Percentiles rank a stretch among this genome's conserved stretches.
phyloP scores from a whole-genome alignment of 2,329 filamentous ascomycete species.

The Colletotrichum eleusines region DNA sequence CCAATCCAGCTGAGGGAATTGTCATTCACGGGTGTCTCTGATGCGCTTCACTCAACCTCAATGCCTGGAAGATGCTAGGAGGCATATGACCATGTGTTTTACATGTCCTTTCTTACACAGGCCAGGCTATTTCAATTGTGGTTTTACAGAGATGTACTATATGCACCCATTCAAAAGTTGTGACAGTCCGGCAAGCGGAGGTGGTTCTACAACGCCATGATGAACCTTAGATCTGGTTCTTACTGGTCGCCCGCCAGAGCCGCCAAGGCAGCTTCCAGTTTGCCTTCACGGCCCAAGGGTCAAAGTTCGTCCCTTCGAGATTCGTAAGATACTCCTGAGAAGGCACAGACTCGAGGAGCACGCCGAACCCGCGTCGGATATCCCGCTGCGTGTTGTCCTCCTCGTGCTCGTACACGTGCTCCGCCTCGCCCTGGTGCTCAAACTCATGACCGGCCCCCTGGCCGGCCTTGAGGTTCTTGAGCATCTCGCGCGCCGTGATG shows the following conservation, averaged over 20 bases:
- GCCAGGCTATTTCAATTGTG: conserved; percentile 4
- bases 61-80: background rate
- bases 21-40: conserved; percentile 15
- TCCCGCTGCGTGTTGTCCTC: conserved; percentile 55
- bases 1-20: conserved; percentile 30
- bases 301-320: conserved; percentile 85
- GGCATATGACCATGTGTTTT: background rate
- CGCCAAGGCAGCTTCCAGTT: conserved; percentile 90
- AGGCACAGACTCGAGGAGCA: conserved; percentile 83
- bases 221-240: conserved; percentile 57
- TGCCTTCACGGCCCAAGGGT: conserved; percentile 77
- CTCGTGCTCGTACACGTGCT: conserved; percentile 63
- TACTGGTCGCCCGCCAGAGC: conserved; percentile 66
- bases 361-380: conserved; percentile 76
- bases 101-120: background rate
- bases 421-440: conserved; percentile 85
- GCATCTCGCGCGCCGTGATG: conserved; percentile 92
- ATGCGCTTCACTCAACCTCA: background rate
- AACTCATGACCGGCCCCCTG: conserved; percentile 85
- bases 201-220: background rate
- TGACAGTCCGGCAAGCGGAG: background rate
- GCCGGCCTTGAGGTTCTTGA: conserved; percentile 81
- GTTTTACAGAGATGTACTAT: conserved; percentile 29
- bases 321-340: conserved; percentile 83
- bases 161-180: background rate